Conservation (phyloP, 441 rosid species). For the Bocquillonia castaneifolia region DNA sequence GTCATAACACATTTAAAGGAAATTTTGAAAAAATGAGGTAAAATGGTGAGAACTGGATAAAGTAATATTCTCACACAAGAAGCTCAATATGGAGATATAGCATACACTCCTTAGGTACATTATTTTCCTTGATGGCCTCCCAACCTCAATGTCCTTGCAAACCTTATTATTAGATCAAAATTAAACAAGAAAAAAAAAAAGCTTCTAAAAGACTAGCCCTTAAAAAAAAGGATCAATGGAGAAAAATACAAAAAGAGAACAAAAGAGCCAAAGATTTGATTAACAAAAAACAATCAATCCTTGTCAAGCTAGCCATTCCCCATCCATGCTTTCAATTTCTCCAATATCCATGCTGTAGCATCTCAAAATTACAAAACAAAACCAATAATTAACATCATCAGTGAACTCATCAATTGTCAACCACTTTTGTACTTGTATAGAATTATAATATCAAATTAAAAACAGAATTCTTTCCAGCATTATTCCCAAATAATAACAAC, state of each 20-base stretch:
- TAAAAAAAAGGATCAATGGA: slow-evolving; percentile 21
- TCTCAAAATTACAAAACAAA: slow-evolving; percentile 24
- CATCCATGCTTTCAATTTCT: slow-evolving; percentile 82
- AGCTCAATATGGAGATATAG: slow-evolving; percentile 18
- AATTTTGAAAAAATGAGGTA: neutral
- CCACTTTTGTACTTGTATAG: slow-evolving; percentile 20
- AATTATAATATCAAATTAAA: slow-evolving; percentile 3
- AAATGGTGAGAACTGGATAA: neutral
- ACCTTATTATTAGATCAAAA: slow-evolving; percentile 35
- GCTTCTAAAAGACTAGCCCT: slow-evolving; percentile 18
- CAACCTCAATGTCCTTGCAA: slow-evolving; percentile 27
- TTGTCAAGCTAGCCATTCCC: slow-evolving; percentile 83
- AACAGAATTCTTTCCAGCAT: neutral
- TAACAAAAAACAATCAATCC: slow-evolving; percentile 61
- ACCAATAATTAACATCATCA: slow-evolving; percentile 14
- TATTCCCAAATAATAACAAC: slow-evolving; percentile 4
- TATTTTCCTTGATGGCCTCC: slow-evolving; percentile 29
- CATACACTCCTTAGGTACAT: slow-evolving; percentile 26
- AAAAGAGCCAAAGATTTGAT: slow-evolving; percentile 57
- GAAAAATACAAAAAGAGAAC: slow-evolving; percentile 1
- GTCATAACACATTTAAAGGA: neutral
- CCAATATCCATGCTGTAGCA: slow-evolving; percentile 79
- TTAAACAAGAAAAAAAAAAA: too few species aligned
- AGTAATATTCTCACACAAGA: slow-evolving; percentile 7
- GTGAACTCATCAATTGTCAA: slow-evolving; percentile 24